These are phyloP conservation scores for Suhomyces anneliseae DNA, from an alignment of 1,139 yeast genomes.

Conservation along the genomic window DNA sequence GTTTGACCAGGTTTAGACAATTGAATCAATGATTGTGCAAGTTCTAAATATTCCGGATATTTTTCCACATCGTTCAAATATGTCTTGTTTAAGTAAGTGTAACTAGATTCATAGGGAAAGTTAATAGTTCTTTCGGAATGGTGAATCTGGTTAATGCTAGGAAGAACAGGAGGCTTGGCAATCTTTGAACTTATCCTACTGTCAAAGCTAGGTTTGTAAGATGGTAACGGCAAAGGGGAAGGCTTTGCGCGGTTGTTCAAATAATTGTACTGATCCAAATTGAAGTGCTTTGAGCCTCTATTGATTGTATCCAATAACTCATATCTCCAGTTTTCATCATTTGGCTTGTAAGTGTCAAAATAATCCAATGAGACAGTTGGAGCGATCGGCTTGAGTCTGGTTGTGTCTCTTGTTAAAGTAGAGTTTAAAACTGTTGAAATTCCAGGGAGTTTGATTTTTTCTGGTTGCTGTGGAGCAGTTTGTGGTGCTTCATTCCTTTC, in stretches of 20 bases:
- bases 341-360: slow-evolving; percentile 49
- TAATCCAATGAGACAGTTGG: slow-evolving; percentile 50
- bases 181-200: slow-evolving; percentile 41
- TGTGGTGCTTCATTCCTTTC: not conserved
- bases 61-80: slow-evolving; percentile 46
- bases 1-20: slow-evolving; percentile 26
- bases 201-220: slow-evolving; percentile 39
- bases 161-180: slow-evolving; percentile 29
- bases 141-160: slow-evolving; percentile 19
- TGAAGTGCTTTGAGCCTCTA: slow-evolving; percentile 31
- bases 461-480: slow-evolving; percentile 1
- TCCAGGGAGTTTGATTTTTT: slow-evolving; percentile 37
- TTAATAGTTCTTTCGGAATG: slow-evolving; percentile 41
- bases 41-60: slow-evolving; percentile 50
- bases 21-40: slow-evolving; percentile 45
- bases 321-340: slow-evolving; percentile 49
- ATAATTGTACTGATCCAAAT: slow-evolving; percentile 31
- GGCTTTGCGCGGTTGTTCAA: slow-evolving; percentile 24
- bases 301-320: slow-evolving; percentile 43
- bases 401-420: slow-evolving; percentile 21
- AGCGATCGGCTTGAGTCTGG: slow-evolving; percentile 33
- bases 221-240: slow-evolving; percentile 7
- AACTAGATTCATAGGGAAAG: slow-evolving; percentile 57
- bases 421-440: slow-evolving; percentile 39
- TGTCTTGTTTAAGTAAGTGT: slow-evolving; percentile 49